These are phyloP conservation scores for Colletotrichum coccodes DNA, from an alignment of 2,329 filamentous ascomycete genomes.

Conservation along the genomic window DNA sequence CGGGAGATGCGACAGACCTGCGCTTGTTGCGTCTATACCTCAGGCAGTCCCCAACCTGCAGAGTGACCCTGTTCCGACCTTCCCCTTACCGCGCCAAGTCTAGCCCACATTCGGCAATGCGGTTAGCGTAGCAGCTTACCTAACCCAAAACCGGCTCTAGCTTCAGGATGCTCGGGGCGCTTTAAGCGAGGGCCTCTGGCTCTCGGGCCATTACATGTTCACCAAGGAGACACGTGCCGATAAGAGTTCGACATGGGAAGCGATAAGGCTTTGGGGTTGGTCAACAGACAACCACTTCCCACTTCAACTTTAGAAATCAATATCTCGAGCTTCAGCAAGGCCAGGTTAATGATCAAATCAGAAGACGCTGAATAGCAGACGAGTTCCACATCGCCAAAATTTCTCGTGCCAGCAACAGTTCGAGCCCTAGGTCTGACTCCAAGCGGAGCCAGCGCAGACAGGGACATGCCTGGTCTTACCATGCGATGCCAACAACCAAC, in stretches of 20 bases:
- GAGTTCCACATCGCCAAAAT: not conserved
- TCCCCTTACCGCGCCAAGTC: slow-evolving; percentile 10
- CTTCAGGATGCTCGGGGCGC: not conserved
- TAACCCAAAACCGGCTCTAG: not conserved
- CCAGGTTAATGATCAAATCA: not conserved
- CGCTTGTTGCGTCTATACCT: not conserved
- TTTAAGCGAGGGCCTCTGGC: not conserved
- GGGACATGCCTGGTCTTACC: slow-evolving; percentile 14
- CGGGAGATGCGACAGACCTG: not conserved
- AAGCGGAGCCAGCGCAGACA: slow-evolving; percentile 8
- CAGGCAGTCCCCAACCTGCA: not conserved
- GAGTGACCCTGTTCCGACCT: slow-evolving; percentile 2
- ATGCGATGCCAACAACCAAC: slow-evolving; percentile 17
- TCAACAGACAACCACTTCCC: not conserved
- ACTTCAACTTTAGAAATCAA: not conserved
- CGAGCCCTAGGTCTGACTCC: not conserved
- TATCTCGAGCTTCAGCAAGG: not conserved
- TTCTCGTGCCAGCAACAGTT: slow-evolving; percentile 2
- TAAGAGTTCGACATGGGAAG: not conserved
- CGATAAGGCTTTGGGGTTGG: not conserved
- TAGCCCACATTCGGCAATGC: not conserved
- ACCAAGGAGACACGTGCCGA: not conserved
- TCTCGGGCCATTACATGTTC: not conserved
- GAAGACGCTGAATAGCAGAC: not conserved
- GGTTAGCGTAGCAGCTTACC: not conserved